Evolutionary conservation across 805 yeast species (phyloP).

Genomic region (Myxozyma geophila): DNA sequence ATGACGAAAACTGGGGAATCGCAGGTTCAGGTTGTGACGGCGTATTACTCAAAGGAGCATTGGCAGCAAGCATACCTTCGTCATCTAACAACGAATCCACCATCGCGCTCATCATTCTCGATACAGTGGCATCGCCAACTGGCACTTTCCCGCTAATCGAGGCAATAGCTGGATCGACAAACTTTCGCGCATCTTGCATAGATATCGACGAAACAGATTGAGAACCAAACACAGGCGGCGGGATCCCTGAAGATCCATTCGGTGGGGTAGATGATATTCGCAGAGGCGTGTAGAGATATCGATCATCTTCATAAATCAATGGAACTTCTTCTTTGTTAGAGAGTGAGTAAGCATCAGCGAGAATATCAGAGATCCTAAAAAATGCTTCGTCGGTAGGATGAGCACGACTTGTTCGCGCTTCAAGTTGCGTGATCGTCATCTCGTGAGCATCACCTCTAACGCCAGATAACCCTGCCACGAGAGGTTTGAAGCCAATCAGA

Average conservation of each 20-base stretch:
- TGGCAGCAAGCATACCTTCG: neutral
- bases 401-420: constrained; percentile 18
- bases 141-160: neutral
- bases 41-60: too few relatives aligned
- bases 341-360: constrained; percentile 24
- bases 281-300: constrained; percentile 11
- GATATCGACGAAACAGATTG: neutral
- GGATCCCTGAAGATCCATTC: neutral
- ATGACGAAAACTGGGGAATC: constrained; percentile 1
- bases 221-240: constrained; percentile 19
- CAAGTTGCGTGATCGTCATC: constrained; percentile 18
- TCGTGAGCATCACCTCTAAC: constrained; percentile 14
- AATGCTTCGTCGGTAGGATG: constrained; percentile 27
- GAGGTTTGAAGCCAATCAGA: constrained; percentile 27
- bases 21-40: too few relatives aligned
- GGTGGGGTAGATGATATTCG: constrained; percentile 9
- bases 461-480: constrained; percentile 19
- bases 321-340: constrained; percentile 23
- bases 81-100: constrained; percentile 33
- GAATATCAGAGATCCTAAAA: constrained; percentile 25
- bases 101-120: constrained; percentile 34
- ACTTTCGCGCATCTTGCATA: neutral
- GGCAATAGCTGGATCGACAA: constrained; percentile 1
- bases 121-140: constrained; percentile 3
- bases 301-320: constrained; percentile 16